These are phyloP conservation scores for Trichoderma sp. DNA, from an alignment of 2,329 filamentous ascomycete species.

Conservation along the genomic window DNA sequence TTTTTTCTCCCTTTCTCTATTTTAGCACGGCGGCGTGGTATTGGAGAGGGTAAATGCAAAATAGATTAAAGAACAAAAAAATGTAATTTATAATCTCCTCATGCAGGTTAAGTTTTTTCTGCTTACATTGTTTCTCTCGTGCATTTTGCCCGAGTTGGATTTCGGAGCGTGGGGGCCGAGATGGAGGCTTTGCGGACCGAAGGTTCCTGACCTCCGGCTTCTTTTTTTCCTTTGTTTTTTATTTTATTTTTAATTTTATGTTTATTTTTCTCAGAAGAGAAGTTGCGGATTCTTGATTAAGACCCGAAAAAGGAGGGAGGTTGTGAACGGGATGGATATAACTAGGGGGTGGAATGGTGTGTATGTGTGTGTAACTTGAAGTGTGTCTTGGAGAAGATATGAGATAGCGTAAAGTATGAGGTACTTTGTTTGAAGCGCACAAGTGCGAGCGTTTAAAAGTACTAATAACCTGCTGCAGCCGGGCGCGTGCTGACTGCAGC, in stretches of 20 bases:
- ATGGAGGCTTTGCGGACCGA: neutral
- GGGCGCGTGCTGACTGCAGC: neutral
- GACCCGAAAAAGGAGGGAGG: neutral
- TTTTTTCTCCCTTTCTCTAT: neutral
- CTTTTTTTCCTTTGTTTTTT: neutral
- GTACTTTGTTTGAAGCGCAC: neutral
- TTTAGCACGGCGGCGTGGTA: neutral
- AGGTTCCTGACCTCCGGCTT: neutral
- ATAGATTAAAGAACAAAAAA: neutral
- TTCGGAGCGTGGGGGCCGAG: constrained; percentile 4
- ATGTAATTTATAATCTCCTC: neutral
- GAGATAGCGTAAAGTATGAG: neutral
- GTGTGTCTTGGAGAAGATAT: neutral
- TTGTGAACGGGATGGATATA: neutral
- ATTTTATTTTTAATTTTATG: neutral
- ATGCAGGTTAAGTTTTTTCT: neutral
- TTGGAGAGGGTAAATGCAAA: constrained; percentile 2
- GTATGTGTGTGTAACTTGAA: neutral
- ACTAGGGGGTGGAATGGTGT: neutral
- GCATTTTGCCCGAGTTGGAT: neutral
- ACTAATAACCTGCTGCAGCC: neutral
- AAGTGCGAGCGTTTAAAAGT: neutral
- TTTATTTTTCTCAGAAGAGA: neutral
- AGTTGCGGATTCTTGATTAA: neutral
- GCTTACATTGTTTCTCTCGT: neutral